Evolutionary conservation across 257 asterid species (phyloP), one percentile per base, ranked within the genome.

Genomic region (Mentha longifolia): DNA sequence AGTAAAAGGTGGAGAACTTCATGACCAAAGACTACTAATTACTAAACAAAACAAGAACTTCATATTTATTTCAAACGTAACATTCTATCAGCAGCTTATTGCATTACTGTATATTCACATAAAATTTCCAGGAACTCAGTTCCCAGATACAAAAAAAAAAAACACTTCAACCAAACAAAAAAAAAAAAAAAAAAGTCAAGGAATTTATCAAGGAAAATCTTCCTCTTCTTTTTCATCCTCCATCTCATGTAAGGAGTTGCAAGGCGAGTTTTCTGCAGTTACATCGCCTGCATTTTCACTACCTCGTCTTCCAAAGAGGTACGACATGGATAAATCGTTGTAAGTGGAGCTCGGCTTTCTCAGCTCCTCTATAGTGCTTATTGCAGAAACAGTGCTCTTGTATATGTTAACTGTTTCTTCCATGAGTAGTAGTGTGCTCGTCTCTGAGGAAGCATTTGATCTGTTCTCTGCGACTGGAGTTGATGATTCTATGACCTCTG

Each of bases 351-450:
- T 94, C 14, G 80, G 86, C 83, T 56, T 86, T 63, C 79, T 87
- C 9, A 94, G 80, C 20, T 85, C 89, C 67, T 89, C 90, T 64
- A 94, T 84, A 7, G 96, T 86, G 76, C 77, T 87, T 64, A 89
- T 84, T 52, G 96, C 95, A 16, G 96, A 92, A 55, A 84, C 39
- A n/a, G 96, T 86, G 83, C 96, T 87, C 70, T 78, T 76, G 76
- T 84, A 86, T 76, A 94, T 85, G 22, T 75, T 91, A 46, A 67
- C 80, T 41, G 85, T 79, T 74, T 87, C 93, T 72, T 87, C 92
- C 67, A 85, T 92, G 3, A 85, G 85, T 15, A 77, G 57, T 50
- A 63, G 45, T 5, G 83, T 28, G 8, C 39, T 35, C 41, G 19
- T 66, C 66, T 72, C 85, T 9, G 70, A 22, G 43, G 82, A 70